Percentiles rank a stretch among this genome's conserved stretches.
phyloP scores from a whole-genome alignment of 2,329 filamentous ascomycete species.

The Penicillium hesseltinei region DNA sequence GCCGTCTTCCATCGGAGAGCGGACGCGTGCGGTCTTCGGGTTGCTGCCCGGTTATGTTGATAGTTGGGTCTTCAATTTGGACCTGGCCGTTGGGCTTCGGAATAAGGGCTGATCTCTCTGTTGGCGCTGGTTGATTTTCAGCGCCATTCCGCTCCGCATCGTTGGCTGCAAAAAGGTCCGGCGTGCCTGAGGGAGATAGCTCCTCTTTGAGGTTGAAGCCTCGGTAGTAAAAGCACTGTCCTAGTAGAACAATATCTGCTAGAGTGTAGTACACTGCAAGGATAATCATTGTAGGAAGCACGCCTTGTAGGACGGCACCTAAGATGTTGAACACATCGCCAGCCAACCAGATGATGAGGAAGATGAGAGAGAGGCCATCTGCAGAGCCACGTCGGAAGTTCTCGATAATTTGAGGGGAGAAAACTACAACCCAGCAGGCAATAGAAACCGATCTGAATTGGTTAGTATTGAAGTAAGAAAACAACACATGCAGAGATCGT shows the following conservation, averaged over 20 bases:
- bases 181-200: slow-evolving; percentile 19
- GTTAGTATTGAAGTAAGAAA: slow-evolving; percentile 4
- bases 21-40: slow-evolving; percentile 8
- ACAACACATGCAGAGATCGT: slow-evolving; percentile 6
- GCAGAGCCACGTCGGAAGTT: slow-evolving; percentile 84
- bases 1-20: slow-evolving; percentile 19
- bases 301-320: slow-evolving; percentile 85
- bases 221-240: slow-evolving; percentile 93
- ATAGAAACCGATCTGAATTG: slow-evolving; percentile 79
- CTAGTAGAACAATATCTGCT: slow-evolving; percentile 82
- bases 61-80: slow-evolving; percentile 9
- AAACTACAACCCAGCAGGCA: slow-evolving; percentile 96
- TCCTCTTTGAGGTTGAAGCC: slow-evolving; percentile 59
- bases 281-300: slow-evolving; percentile 93
- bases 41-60: background rate
- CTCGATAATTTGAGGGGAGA: slow-evolving; percentile 93
- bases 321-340: slow-evolving; percentile 97
- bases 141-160: slow-evolving; percentile 19
- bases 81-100: slow-evolving; percentile 19
- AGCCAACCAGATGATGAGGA: slow-evolving; percentile 87
- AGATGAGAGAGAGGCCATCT: slow-evolving; percentile 85
- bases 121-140: slow-evolving; percentile 22
- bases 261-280: slow-evolving; percentile 93
- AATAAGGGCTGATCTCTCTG: slow-evolving; percentile 34
- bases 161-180: slow-evolving; percentile 11